Evolutionary conservation across 2,329 filamentous ascomycete species (phyloP).

Genomic region (Botryotinia globosa): DNA sequence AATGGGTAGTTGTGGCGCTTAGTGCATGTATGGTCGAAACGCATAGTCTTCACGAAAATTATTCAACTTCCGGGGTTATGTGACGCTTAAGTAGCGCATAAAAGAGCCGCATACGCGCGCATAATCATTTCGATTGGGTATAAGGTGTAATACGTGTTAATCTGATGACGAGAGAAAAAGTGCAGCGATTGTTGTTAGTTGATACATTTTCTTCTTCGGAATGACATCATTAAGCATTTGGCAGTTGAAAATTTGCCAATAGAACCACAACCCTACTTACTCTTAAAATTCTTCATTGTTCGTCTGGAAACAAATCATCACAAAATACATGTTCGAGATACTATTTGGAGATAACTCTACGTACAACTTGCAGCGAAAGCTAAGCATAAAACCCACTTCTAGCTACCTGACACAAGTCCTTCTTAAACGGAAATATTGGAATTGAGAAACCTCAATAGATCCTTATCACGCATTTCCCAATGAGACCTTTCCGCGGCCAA

Average conservation of each 20-base stretch:
- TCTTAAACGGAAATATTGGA: not conserved
- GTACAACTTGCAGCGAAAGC: not conserved
- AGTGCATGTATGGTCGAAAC: not conserved
- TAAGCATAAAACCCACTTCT: not conserved
- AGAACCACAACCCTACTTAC: not conserved
- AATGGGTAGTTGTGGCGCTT: not conserved
- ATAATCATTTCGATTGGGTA: not conserved
- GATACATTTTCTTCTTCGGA: not conserved
- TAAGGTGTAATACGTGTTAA: not conserved
- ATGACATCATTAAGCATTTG: not conserved
- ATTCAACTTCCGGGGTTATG: not conserved
- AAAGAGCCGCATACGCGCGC: not conserved
- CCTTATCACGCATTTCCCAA: not conserved
- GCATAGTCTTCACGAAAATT: not conserved
- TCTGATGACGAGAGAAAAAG: not conserved
- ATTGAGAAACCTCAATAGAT: not conserved
- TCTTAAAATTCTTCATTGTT: not conserved
- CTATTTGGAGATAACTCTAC: not conserved
- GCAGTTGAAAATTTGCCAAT: not conserved
- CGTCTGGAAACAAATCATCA: not conserved
- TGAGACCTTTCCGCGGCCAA: not conserved
- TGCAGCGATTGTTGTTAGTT: not conserved
- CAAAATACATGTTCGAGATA: not conserved
- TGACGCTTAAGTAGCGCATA: not conserved
- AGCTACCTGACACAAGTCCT: not conserved